Evolutionary conservation across 345 rosid species (phyloP), one percentile per base, ranked within the genome.

Genomic region (Mercurialis annua): DNA sequence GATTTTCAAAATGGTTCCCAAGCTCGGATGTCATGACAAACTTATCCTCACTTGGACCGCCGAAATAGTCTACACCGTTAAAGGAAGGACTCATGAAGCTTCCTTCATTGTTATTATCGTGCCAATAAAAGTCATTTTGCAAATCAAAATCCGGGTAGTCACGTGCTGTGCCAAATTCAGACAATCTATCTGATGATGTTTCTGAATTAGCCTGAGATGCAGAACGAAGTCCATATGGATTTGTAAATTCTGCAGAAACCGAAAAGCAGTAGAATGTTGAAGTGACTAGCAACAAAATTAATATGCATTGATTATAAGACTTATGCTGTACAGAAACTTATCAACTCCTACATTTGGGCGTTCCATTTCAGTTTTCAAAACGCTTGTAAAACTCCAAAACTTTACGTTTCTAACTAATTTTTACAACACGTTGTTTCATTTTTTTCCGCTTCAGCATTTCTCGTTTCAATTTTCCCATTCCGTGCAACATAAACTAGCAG

Each of bases 111-210:
- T 79, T 84, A 53, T 85, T 89, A 27, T 87, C 87, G 5, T 78
- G 69, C 76, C 82, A 81, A 70, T 71, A 77, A 30, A 79, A 66
- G 80, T 87, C 95, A 59, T 83, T 84, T 80, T 86, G 91, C 78
- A 79, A 69, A 56, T 85, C 90, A 8, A 71, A 72, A 77, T 87
- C 97, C 1, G 82, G 82, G 66, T 88, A 90, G 21, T 88, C 85
- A 0, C 95, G 88, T 17, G 99, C 95, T 0, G 99, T 91, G 18
- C 87, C 97, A 70, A 94, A 94, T 52, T 91, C 89, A 70, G 99
- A 86, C 76, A 83, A 70, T 30, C 81, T 76, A 60, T 80, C 89
- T 0, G 98, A 90, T 36, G 97, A 89, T 59, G 87, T 71, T 43
- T 82, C 86, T 7, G 90, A 86, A 71, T 79, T 70, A 21, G 77